Evolutionary conservation across 345 rosid genomes (phyloP).

Genomic region (Angophora floribunda): DNA sequence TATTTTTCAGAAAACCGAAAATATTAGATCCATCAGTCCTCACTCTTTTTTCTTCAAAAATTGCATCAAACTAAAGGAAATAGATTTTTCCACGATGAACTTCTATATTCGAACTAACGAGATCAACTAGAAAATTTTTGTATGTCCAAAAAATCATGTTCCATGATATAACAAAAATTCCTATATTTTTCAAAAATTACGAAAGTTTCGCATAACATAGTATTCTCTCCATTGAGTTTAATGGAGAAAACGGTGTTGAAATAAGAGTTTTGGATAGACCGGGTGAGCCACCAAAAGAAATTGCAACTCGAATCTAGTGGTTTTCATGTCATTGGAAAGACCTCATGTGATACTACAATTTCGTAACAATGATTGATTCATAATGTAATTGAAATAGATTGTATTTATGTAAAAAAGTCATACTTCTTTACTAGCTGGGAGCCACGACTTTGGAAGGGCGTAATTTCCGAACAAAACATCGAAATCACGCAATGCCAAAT

Average conservation of each 20-base stretch:
- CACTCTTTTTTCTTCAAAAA: too few species aligned
- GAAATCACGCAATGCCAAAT: not conserved
- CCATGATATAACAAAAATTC: not conserved
- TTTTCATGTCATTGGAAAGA: constrained; percentile 56
- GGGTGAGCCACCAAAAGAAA: not conserved
- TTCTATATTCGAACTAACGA: too few species aligned
- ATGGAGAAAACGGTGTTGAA: fast-evolving
- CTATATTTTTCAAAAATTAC: not conserved
- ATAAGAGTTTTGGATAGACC: not conserved
- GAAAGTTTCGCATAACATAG: not conserved
- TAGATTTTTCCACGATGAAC: too few species aligned
- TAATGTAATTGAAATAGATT: too few species aligned
- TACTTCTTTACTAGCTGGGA: not conserved
- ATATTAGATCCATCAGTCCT: too few species aligned
- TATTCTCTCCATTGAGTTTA: not conserved
- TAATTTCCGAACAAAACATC: too few species aligned
- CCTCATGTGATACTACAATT: constrained; percentile 10
- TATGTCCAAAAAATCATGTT: too few species aligned
- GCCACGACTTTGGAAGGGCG: not conserved
- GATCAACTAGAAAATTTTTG: too few species aligned
- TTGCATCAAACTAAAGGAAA: too few species aligned
- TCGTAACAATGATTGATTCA: too few species aligned
- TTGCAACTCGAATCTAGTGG: not conserved
- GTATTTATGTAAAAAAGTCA: not conserved
- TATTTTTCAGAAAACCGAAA: too few species aligned